A percentile compares a stretch with the other conserved stretches of the same genome.
These are phyloP conservation scores for Magnusiomyces tetraspermus DNA, from an alignment of 1,139 yeast genomes.

Conservation along the genomic window DNA sequence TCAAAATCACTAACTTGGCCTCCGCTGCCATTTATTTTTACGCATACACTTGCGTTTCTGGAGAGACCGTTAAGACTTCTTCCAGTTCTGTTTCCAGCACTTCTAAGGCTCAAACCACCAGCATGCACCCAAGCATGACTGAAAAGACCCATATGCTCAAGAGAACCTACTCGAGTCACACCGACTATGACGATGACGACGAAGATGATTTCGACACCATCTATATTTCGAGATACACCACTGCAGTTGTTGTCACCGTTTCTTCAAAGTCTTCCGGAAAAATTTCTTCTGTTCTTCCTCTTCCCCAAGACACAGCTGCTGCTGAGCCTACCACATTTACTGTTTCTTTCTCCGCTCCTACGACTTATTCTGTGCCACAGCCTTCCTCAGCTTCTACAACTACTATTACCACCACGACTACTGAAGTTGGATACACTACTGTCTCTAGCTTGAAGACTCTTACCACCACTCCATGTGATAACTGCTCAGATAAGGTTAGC, in stretches of 20 bases:
- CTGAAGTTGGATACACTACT: background rate
- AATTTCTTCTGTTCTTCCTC: background rate
- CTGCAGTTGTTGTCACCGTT: background rate
- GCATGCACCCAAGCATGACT: background rate
- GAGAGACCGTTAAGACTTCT: background rate
- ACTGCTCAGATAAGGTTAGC: no score
- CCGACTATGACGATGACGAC: background rate
- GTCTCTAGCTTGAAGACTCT: background rate
- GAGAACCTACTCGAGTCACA: no score
- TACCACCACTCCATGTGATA: no score
- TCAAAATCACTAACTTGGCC: background rate
- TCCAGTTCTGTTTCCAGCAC: background rate
- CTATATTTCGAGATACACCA: background rate
- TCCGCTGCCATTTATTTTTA: background rate
- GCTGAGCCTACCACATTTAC: background rate
- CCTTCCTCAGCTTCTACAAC: background rate
- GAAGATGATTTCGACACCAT: constrained; percentile 2
- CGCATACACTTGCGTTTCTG: background rate
- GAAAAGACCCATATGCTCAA: no score
- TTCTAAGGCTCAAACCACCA: no score
- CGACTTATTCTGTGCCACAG: background rate
- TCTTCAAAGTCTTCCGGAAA: no score
- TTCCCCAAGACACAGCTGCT: background rate
- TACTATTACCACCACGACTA: background rate
- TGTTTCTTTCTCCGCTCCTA: background rate